phyloP scores from a whole-genome alignment of 768 basidiomycete species.

The Suillus hirtellus region DNA sequence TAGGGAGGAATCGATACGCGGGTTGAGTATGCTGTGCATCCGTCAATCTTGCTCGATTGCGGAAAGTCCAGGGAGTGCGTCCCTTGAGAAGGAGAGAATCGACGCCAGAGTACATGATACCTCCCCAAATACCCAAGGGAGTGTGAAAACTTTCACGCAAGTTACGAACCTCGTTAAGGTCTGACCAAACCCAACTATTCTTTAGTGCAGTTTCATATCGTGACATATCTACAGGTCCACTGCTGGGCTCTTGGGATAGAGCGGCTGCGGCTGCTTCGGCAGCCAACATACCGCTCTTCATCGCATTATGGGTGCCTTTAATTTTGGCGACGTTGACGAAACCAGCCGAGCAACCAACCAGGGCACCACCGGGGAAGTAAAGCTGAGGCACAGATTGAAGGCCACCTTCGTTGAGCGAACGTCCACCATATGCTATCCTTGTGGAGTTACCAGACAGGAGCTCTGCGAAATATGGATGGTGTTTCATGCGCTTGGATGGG shows the following conservation, averaged over 20 bases:
- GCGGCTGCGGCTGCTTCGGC: conserved; percentile 83
- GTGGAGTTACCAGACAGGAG: conserved; percentile 71
- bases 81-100: conserved; percentile 86
- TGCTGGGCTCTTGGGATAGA: conserved; percentile 35
- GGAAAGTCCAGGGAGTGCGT: conserved; percentile 90
- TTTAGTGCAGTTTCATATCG: conserved; percentile 69
- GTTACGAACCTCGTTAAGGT: conserved; percentile 92
- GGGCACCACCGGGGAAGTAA: conserved; percentile 90
- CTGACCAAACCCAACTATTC: conserved; percentile 81
- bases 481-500: conserved; percentile 77
- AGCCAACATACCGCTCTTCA: conserved; percentile 98
- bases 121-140: conserved; percentile 79
- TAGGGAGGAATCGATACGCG: conserved; percentile 66
- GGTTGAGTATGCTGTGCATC: conserved; percentile 75
- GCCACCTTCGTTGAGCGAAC: conserved; percentile 91
- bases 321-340: conserved; percentile 97
- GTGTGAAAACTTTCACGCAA: conserved; percentile 87
- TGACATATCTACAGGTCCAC: conserved; percentile 59
- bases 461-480: conserved; percentile 88
- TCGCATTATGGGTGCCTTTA: conserved; percentile 97
- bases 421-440: conserved; percentile 88
- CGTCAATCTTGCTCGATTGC: conserved; percentile 49
- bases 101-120: conserved; percentile 84
- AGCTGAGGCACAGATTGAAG: conserved; percentile 88
- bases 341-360: conserved; percentile 94